phyloP scores from a whole-genome alignment of 768 basidiomycete genomes.

The Serendipita indica region DNA sequence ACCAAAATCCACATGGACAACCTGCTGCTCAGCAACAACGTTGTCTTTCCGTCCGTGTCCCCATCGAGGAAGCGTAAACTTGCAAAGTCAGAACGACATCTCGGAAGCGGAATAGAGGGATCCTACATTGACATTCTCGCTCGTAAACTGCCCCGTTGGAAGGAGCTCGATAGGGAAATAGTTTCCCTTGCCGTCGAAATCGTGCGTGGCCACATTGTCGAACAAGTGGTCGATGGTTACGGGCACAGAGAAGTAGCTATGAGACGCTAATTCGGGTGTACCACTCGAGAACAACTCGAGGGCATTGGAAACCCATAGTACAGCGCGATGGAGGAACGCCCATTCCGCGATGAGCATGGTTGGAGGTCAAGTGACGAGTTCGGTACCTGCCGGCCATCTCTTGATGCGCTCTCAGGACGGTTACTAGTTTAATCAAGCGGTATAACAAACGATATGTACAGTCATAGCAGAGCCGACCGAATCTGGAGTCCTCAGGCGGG shows the following conservation, averaged over 20 bases:
- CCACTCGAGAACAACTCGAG: not conserved
- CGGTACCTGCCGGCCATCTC: no score
- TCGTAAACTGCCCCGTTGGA: not conserved
- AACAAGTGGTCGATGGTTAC: not conserved
- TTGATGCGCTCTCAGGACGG: no score
- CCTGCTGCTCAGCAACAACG: constrained; percentile 30
- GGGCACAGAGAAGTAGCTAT: not conserved
- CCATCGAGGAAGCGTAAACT: not conserved
- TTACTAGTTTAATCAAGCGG: no score
- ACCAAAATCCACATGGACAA: constrained; percentile 23
- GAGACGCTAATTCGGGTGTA: not conserved
- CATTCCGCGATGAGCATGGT: constrained; percentile 6
- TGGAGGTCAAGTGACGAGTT: no score
- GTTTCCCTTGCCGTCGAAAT: not conserved
- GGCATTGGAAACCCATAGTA: not conserved
- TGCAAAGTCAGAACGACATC: not conserved
- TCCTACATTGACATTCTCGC: not conserved
- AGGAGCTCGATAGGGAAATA: not conserved
- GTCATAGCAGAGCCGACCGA: no score
- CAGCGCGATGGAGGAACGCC: not conserved
- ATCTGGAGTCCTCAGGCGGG: no score
- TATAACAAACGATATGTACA: no score
- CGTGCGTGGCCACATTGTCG: not conserved
- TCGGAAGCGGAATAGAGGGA: not conserved
- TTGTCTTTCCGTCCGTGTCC: constrained; percentile 25